Percentiles rank a stretch among this genome's conserved stretches.
Evolutionary conservation across 768 basidiomycete species (phyloP).

Genomic region (Panellus pusillus): DNA sequence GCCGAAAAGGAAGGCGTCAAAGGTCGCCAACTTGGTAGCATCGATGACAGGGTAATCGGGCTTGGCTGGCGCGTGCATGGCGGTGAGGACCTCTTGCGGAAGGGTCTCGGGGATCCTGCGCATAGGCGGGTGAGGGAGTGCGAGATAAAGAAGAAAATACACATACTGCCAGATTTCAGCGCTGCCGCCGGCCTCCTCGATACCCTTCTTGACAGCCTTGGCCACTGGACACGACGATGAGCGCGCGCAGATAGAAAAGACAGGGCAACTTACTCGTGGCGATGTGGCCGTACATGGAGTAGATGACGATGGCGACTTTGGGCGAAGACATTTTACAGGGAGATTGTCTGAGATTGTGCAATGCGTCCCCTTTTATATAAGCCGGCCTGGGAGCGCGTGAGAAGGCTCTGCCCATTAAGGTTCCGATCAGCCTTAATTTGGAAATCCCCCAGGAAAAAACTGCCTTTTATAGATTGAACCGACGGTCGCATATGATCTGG

Average conservation of each 20-base stretch:
- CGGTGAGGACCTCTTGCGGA: constrained; percentile 58
- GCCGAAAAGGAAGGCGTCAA: constrained; percentile 74
- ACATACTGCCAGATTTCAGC: constrained; percentile 57
- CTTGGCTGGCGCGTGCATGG: constrained; percentile 74
- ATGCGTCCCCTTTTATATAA: too few species aligned
- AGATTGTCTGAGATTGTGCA: not conserved
- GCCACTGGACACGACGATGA: constrained; percentile 50
- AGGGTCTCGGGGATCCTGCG: constrained; percentile 79
- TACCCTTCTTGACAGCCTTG: constrained; percentile 48
- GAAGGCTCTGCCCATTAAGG: too few species aligned
- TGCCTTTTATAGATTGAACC: too few species aligned
- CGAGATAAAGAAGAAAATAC: constrained; percentile 2
- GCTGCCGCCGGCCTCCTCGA: constrained; percentile 48
- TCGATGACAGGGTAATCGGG: constrained; percentile 68
- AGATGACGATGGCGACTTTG: constrained; percentile 69
- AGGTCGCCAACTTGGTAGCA: constrained; percentile 50
- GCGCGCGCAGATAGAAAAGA: not conserved
- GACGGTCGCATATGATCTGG: too few species aligned
- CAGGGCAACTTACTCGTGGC: constrained; percentile 44
- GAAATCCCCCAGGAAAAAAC: too few species aligned
- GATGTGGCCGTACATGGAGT: constrained; percentile 75
- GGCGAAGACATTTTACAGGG: constrained; percentile 44
- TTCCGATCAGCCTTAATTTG: too few species aligned
- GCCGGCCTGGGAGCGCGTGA: too few species aligned
- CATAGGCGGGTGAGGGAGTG: not conserved